These are phyloP conservation scores for Barnettozyma hawaiiensis DNA, from an alignment of 1,139 yeast species.

Conservation along the genomic window DNA sequence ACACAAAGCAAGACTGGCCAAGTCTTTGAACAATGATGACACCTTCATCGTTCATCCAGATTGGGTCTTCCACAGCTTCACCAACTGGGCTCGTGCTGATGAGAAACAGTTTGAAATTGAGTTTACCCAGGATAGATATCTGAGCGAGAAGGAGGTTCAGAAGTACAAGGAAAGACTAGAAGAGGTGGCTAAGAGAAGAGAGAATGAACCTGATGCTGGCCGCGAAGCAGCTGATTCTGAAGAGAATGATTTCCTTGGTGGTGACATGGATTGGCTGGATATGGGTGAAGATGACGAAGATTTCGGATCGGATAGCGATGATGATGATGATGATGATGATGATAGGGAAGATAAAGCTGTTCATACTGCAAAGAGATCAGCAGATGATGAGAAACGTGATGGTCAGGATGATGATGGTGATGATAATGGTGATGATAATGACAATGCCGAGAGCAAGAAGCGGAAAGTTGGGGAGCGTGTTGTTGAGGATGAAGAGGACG, in stretches of 20 bases:
- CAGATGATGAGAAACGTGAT: slow-evolving; percentile 9
- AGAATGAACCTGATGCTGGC: slow-evolving; percentile 18
- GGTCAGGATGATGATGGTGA: too few species aligned
- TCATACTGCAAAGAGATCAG: not conserved
- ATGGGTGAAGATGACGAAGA: slow-evolving; percentile 28
- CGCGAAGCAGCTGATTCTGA: slow-evolving; percentile 23
- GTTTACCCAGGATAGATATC: slow-evolving; percentile 36
- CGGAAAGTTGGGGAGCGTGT: slow-evolving; percentile 4
- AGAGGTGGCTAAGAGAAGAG: slow-evolving; percentile 14
- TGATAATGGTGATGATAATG: not conserved
- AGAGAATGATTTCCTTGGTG: slow-evolving; percentile 23
- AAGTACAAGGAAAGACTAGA: slow-evolving; percentile 27
- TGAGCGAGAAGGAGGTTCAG: slow-evolving; percentile 33
- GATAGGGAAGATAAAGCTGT: slow-evolving; percentile 22
- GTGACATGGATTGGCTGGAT: slow-evolving; percentile 29
- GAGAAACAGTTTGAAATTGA: slow-evolving; percentile 57
- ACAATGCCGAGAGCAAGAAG: slow-evolving; percentile 8
- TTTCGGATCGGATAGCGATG: slow-evolving; percentile 29
- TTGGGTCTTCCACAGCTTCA: slow-evolving; percentile 86
- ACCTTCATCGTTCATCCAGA: slow-evolving; percentile 84
- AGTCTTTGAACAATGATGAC: slow-evolving; percentile 49
- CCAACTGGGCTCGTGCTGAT: slow-evolving; percentile 67
- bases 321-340: slow-evolving; percentile 29
- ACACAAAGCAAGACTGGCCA: slow-evolving; percentile 72
- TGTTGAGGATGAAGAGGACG: slow-evolving; percentile 12